These are phyloP conservation scores for Angophora floribunda DNA, from an alignment of 345 rosid genomes.

Conservation along the genomic window DNA sequence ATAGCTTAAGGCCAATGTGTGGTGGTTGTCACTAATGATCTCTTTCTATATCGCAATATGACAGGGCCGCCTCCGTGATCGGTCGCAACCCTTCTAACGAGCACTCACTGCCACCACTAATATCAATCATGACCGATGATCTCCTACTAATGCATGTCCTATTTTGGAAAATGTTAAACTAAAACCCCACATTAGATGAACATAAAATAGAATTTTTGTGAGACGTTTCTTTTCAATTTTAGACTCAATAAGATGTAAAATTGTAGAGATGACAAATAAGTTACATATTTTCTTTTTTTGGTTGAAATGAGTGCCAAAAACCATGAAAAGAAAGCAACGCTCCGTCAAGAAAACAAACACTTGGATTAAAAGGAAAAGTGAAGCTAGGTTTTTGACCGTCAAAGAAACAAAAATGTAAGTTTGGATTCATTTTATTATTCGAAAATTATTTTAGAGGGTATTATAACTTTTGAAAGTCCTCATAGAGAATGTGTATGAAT, in stretches of 20 bases:
- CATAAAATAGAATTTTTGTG: too few species aligned
- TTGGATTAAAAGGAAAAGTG: not conserved
- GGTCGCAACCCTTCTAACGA: not conserved
- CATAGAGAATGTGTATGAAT: not conserved
- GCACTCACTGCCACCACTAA: not conserved
- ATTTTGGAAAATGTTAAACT: not conserved
- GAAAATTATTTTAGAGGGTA: not conserved
- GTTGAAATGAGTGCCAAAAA: too few species aligned
- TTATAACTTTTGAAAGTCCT: not conserved
- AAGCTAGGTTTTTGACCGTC: not conserved
- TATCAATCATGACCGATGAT: not conserved
- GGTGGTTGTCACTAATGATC: not conserved
- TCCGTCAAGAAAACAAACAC: not conserved
- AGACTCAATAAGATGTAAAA: too few species aligned
- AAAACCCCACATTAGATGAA: not conserved
- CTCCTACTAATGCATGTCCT: not conserved
- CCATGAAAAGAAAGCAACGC: too few species aligned
- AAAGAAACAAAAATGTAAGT: not conserved
- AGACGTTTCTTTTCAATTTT: too few species aligned
- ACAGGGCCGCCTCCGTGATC: accelerated
- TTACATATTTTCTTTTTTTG: too few species aligned
- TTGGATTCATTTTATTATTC: not conserved
- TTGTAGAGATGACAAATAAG: too few species aligned
- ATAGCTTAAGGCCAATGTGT: not conserved
- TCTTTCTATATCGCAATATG: not conserved